Conservation (phyloP, 1,284 basidiomycete genomes). For the Gymnopus androsaceus region DNA sequence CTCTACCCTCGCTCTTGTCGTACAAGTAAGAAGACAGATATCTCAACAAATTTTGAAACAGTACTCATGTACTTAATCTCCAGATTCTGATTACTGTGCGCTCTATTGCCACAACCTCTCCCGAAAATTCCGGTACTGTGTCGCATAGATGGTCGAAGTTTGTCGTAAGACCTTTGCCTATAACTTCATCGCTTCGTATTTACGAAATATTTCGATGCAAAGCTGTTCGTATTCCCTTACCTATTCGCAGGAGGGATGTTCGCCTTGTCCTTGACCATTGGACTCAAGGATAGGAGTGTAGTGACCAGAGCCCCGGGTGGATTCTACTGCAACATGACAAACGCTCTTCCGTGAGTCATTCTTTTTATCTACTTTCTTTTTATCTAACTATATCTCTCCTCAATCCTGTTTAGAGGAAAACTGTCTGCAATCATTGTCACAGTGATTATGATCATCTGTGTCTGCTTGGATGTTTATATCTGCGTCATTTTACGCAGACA, state of each 20-base stretch:
- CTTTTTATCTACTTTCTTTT: too few relatives aligned
- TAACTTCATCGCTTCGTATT: background rate
- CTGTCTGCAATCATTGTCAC: conserved; percentile 13
- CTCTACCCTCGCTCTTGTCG: conserved; percentile 12
- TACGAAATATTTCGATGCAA: background rate
- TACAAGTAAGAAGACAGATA: conserved; percentile 15
- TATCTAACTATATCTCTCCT: background rate
- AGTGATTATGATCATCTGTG: conserved; percentile 14
- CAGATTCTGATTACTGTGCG: conserved; percentile 11
- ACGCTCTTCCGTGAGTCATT: conserved; percentile 17
- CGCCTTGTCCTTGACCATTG: conserved; percentile 11
- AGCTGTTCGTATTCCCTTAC: conserved; percentile 15
- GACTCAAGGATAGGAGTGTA: conserved; percentile 10
- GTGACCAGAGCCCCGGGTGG: conserved; percentile 12
- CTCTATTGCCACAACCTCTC: background rate
- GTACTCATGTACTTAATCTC: background rate
- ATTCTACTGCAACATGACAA: conserved; percentile 17
- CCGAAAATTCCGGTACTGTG: background rate
- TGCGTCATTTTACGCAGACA: conserved; percentile 4
- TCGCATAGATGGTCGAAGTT: background rate
- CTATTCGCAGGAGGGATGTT: conserved; percentile 10
- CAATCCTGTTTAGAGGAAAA: conserved; percentile 11
- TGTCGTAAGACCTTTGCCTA: background rate
- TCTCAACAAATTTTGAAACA: too few relatives aligned
- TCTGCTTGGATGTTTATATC: conserved; percentile 9